phyloP scores from a whole-genome alignment of 108 stramenopile species.

The Hondaea fermentalgiana region DNA sequence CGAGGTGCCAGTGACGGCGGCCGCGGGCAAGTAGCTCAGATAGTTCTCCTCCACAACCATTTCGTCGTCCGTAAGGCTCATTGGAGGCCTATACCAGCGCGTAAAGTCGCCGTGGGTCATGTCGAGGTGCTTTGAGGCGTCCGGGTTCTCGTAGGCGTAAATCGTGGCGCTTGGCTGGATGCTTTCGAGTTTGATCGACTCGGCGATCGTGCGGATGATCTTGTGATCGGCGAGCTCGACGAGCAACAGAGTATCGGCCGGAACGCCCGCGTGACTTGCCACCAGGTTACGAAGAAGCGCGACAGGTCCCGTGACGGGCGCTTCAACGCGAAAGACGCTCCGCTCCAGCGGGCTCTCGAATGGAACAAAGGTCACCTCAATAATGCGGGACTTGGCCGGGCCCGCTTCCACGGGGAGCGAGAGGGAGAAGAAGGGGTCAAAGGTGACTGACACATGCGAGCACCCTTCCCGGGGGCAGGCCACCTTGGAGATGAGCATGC shows the following conservation, averaged over 20 bases:
- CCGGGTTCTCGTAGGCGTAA: background rate
- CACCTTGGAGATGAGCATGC: constrained; percentile 69
- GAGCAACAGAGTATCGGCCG: background rate
- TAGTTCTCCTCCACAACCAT: background rate
- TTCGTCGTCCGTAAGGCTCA: background rate
- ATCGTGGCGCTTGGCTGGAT: background rate
- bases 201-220: background rate
- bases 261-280: background rate
- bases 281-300: background rate
- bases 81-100: background rate
- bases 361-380: constrained; percentile 63
- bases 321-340: constrained; percentile 38
- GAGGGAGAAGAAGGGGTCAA: constrained; percentile 89
- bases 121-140: background rate
- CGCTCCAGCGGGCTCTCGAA: constrained; percentile 28
- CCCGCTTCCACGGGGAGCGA: constrained; percentile 74
- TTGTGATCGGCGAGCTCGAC: background rate
- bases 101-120: background rate
- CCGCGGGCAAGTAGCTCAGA: background rate
- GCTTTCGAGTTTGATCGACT: background rate
- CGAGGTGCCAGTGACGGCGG: background rate
- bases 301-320: constrained; percentile 7
- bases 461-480: constrained; percentile 70
- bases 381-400: constrained; percentile 54
- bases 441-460: constrained; percentile 79